Base-by-base conservation (phyloP, 768 basidiomycete species). In the Mycena olivaceomarginata region DNA sequence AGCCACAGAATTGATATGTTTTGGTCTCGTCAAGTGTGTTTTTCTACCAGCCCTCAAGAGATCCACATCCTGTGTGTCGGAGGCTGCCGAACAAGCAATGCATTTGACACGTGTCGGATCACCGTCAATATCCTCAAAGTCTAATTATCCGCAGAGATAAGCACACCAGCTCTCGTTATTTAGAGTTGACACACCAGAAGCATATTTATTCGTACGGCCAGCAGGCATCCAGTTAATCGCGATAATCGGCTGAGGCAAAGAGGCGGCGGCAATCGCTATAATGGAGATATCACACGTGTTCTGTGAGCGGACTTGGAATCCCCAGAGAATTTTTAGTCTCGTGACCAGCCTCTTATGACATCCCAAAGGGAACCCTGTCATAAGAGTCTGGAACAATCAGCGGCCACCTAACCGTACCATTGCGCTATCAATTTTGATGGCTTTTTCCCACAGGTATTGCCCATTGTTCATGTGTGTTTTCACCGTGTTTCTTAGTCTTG, bases 81-180 rank as follows among this genome's bases (percentile, higher is more conserved):
- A 62, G 10, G 59, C 69, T 1, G 53, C 68, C 2, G 68, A 70
- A 46, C 68, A 70, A n/a, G 20, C 53, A 41, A 70, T n/a, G 20
- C 68, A 70, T 37, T 70, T 70, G 9, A 70, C 68, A 37, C 20
- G 68, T 16, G 40, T 59, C 12, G 68, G 40, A 60, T 70, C 57
- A 2, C 4, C 9, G 12, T 1, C n/a, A 40, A 70, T 15, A 18
- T 70, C 57, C 22, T 59, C 56, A 45, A 70, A 70, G 2, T 43
- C 68, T 31, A 31, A 31, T 31, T 70, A 40, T 39, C 2, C 2
- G 2, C 16, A 11, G 6, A 22, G 31, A 8, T 67, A 1, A 48
- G 46, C 45, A 8, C 46, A 51, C 16, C n/a, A 51, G 15, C 1
- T 51, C 31, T 31, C 31, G 31, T 31, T 31, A 31, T 31, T 31